Evolutionary conservation across 2,329 filamentous ascomycete genomes (phyloP).

Genomic region (Coniochaeta sp.): DNA sequence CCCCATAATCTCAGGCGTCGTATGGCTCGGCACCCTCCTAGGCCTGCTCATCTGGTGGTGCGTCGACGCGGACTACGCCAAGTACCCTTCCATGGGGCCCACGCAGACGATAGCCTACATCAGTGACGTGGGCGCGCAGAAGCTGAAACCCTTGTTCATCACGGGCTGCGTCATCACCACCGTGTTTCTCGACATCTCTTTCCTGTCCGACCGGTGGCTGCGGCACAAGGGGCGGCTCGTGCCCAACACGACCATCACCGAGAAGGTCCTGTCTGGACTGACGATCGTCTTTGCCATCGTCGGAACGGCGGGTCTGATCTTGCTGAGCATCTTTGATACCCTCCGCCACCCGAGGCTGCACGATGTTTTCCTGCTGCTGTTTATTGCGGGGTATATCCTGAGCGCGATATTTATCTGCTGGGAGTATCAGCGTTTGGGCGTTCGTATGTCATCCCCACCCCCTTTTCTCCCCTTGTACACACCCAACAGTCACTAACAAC

Average conservation of each 20-base stretch:
- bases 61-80: conserved; percentile 41
- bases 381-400: conserved; percentile 79
- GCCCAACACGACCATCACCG: conserved; percentile 56
- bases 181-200: conserved; percentile 72
- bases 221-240: conserved; percentile 74
- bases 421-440: conserved; percentile 82
- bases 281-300: conserved; percentile 63
- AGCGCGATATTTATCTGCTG: conserved; percentile 83
- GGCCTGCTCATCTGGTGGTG: conserved; percentile 67
- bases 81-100: conserved; percentile 53
- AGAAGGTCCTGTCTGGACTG: conserved; percentile 56
- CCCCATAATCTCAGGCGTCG: conserved; percentile 59
- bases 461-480: neutral
- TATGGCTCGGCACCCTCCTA: conserved; percentile 63
- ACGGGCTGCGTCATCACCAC: conserved; percentile 64
- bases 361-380: conserved; percentile 69
- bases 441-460: conserved; percentile 38
- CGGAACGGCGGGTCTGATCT: conserved; percentile 74
- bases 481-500: neutral
- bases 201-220: conserved; percentile 77
- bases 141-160: conserved; percentile 73
- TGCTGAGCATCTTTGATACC: conserved; percentile 82
- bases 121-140: conserved; percentile 54
- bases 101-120: conserved; percentile 64
- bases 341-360: conserved; percentile 60